Conservation (phyloP, 2,329 filamentous ascomycete species). For the Exophiala viscosa region DNA sequence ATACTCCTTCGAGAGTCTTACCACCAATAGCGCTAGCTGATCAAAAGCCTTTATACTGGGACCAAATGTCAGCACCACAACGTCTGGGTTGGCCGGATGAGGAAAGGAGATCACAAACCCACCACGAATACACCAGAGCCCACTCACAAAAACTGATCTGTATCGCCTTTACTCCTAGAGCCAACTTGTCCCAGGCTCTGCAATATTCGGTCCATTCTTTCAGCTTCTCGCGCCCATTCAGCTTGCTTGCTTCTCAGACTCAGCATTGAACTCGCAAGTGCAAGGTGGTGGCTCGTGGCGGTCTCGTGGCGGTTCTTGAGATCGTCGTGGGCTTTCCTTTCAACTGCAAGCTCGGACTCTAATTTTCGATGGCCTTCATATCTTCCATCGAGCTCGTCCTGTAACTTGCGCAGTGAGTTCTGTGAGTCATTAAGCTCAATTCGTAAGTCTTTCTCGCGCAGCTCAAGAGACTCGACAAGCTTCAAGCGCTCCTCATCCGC, state of each 20-base stretch:
- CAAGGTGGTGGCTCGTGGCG: conserved; percentile 21
- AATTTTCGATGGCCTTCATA: conserved; percentile 13
- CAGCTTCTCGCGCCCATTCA: conserved; percentile 49
- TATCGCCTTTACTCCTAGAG: conserved; percentile 46
- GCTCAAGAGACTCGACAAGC: conserved; percentile 35
- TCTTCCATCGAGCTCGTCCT: conserved; percentile 24
- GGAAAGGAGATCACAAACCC: conserved; percentile 4
- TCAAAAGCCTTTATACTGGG: conserved; percentile 51
- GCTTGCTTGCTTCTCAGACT: conserved; percentile 47
- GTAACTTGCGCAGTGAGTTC: conserved; percentile 23
- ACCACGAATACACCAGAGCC: conserved; percentile 26
- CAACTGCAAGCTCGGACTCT: conserved; percentile 19
- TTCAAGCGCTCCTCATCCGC: conserved; percentile 34
- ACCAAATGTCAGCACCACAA: conserved; percentile 13
- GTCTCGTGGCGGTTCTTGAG: conserved; percentile 19
- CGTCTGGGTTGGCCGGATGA: background rate
- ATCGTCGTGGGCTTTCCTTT: conserved; percentile 16
- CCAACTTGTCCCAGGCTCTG: conserved; percentile 44
- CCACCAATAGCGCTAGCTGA: conserved; percentile 50
- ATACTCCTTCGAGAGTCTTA: conserved; percentile 50
- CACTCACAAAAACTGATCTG: conserved; percentile 51
- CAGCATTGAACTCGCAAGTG: conserved; percentile 20
- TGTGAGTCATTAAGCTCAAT: conserved; percentile 22
- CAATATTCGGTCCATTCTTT: conserved; percentile 49
- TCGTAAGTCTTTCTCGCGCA: conserved; percentile 30